Evolutionary conservation across 202 grass and related monocot species (phyloP).

Genomic region (Elaeis oleifera): DNA sequence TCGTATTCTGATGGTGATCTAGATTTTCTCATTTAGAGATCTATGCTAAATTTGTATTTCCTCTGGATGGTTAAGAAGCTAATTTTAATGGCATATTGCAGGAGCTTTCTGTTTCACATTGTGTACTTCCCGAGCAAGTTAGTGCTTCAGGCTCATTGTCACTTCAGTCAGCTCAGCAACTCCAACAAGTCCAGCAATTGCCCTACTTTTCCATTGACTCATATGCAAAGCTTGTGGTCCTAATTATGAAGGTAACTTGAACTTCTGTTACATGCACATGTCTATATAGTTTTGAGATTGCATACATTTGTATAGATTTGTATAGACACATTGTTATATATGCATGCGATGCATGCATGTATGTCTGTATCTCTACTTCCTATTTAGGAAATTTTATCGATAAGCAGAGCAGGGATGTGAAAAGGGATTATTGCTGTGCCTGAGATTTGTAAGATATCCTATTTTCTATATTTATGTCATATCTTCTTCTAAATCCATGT

Average conservation of each 20-base stretch:
- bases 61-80: background rate
- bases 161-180: conserved; percentile 40
- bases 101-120: conserved; percentile 68
- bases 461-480: too few relatives aligned
- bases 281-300: too few relatives aligned
- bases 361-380: too few relatives aligned
- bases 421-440: too few relatives aligned
- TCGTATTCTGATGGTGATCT: conserved; percentile 49
- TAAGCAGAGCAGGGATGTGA: too few relatives aligned
- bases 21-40: conserved; percentile 14
- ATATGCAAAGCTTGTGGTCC: conserved; percentile 66
- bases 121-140: conserved; percentile 50
- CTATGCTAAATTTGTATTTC: conserved; percentile 4
- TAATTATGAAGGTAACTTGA: conserved; percentile 74
- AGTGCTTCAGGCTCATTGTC: conserved; percentile 34
- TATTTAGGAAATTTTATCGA: too few relatives aligned
- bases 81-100: conserved; percentile 32
- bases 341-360: too few relatives aligned
- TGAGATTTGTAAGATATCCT: too few relatives aligned
- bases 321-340: too few relatives aligned
- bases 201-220: conserved; percentile 83
- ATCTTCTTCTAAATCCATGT: too few relatives aligned
- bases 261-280: background rate
- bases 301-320: too few relatives aligned
- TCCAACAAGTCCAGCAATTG: conserved; percentile 28